A percentile compares a stretch with the other conserved stretches of the same genome.
Evolutionary conservation across 129 eudicot species (phyloP).

Genomic region (Silybum marianum): DNA sequence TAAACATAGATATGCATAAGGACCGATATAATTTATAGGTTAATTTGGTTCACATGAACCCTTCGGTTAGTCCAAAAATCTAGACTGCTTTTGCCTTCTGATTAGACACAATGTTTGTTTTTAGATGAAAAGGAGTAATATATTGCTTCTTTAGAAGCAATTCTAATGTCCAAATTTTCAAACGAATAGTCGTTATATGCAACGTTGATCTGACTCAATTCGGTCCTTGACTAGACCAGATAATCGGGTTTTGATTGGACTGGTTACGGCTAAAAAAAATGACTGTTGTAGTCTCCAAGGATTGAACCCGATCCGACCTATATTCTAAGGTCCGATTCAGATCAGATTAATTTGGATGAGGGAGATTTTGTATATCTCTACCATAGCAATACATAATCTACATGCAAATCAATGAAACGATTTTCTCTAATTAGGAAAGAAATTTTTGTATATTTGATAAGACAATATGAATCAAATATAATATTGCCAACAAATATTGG

Average conservation of each 20-base stretch:
- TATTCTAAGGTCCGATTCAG: not conserved
- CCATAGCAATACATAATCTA: not conserved
- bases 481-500: not conserved
- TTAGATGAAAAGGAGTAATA: not conserved
- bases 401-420: not conserved
- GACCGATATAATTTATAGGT: too few relatives aligned
- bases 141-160: too few relatives aligned
- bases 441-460: not conserved
- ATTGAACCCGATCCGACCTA: not conserved
- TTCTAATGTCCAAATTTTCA: not conserved
- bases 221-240: not conserved
- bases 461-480: not conserved
- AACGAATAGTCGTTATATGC: too few relatives aligned
- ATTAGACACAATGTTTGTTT: too few relatives aligned
- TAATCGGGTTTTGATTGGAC: not conserved
- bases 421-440: not conserved
- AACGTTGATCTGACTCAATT: not conserved
- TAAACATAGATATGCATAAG: too few relatives aligned
- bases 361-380: not conserved
- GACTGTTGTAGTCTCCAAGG: not conserved
- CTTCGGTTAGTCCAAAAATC: too few relatives aligned
- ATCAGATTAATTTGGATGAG: not conserved
- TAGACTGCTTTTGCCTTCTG: too few relatives aligned
- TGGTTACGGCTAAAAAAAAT: too few relatives aligned
- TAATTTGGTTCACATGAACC: too few relatives aligned